Percentiles rank a stretch among this genome's conserved stretches.
Conservation (phyloP, 2,329 filamentous ascomycete species). For the Aaosphaeria arxii region DNA sequence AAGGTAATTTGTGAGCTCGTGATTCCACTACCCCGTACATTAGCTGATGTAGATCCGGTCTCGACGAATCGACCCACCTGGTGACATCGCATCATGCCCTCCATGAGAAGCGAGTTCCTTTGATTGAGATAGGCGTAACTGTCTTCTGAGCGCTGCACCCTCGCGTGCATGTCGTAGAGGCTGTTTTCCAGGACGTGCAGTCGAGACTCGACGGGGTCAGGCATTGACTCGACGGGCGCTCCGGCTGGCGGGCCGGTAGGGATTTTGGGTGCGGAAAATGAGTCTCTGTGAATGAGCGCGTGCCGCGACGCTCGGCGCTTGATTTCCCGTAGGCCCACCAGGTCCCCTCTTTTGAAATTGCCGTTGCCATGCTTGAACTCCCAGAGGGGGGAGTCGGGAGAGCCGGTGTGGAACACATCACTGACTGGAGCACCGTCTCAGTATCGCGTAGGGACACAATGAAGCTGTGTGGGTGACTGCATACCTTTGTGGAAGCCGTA, state of each 20-base stretch:
- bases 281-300: conserved; percentile 87
- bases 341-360: conserved; percentile 92
- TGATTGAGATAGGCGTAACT: conserved; percentile 73
- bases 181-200: conserved; percentile 75
- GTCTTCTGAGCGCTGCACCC: conserved; percentile 81
- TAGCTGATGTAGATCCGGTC: conserved; percentile 18
- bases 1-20: conserved; percentile 76
- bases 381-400: conserved; percentile 91
- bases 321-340: conserved; percentile 89
- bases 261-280: conserved; percentile 70
- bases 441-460: conserved; percentile 2
- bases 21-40: conserved; percentile 63
- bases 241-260: conserved; percentile 73
- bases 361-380: conserved; percentile 98
- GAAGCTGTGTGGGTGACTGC: conserved; percentile 11
- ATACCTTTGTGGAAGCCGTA: conserved; percentile 98
- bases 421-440: conserved; percentile 63
- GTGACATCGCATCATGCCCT: conserved; percentile 72
- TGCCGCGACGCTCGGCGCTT: conserved; percentile 92
- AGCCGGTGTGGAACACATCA: conserved; percentile 95
- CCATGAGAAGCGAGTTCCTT: conserved; percentile 78
- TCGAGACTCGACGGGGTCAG: conserved; percentile 74
- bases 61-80: conserved; percentile 48
- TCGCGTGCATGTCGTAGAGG: conserved; percentile 73
- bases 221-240: conserved; percentile 78